Conservation (phyloP, 2,329 filamentous ascomycete genomes). For the Clarireedia sp. region DNA sequence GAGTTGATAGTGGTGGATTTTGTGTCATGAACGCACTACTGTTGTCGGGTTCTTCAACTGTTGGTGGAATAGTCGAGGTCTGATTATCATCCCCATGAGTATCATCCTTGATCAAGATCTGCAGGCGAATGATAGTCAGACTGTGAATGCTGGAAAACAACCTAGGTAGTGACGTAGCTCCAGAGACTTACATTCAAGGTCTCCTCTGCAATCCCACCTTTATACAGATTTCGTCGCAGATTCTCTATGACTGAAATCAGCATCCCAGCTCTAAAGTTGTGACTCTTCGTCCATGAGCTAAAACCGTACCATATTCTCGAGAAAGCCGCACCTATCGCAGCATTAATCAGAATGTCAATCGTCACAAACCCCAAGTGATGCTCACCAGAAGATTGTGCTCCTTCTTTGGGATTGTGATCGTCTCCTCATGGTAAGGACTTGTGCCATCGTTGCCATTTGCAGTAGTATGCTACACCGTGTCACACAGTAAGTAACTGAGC, state of each 20-base stretch:
- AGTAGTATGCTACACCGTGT: conserved; percentile 31
- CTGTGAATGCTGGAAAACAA: background rate
- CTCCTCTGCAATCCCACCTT: conserved; percentile 40
- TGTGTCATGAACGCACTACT: conserved; percentile 13
- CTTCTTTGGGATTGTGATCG: conserved; percentile 47
- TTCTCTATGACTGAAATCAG: conserved; percentile 24
- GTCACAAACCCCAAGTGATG: background rate
- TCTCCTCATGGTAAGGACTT: conserved; percentile 28
- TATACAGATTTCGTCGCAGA: conserved; percentile 41
- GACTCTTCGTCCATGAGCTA: background rate
- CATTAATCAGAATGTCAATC: conserved; percentile 7
- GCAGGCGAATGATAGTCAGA: conserved; percentile 11
- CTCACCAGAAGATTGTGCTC: conserved; percentile 55
- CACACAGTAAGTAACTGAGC: conserved; percentile 2
- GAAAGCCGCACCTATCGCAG: conserved; percentile 26
- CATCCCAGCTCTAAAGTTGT: background rate
- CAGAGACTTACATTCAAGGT: conserved; percentile 32
- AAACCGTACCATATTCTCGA: conserved; percentile 46
- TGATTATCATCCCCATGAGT: conserved; percentile 9
- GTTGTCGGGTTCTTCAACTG: conserved; percentile 8
- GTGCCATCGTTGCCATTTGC: conserved; percentile 29
- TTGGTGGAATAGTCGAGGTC: conserved; percentile 11
- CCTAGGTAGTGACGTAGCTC: background rate
- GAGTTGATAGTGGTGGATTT: conserved; percentile 11
- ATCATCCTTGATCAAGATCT: conserved; percentile 26